Evolutionary conservation across 805 yeast genomes (phyloP), one percentile per base, ranked within the genome.

Genomic region (Kuraishia floccosa): DNA sequence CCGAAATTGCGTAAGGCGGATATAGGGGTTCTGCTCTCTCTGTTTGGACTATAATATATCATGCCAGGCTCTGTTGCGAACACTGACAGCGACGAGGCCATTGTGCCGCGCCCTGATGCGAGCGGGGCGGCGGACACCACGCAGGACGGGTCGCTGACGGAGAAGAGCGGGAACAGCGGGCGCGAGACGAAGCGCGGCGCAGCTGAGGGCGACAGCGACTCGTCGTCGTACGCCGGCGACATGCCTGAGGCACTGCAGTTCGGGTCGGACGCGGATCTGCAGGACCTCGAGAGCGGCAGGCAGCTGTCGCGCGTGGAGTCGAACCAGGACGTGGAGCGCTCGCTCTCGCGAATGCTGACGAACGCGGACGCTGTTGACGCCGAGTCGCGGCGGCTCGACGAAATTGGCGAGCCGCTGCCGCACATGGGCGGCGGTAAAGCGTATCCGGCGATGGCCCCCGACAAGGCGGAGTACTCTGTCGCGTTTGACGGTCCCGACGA

Each of bases 401-500:
- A 56, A 5, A 49, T 46, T 5, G 50, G 51, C n/a, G 40, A 56
- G 3, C 60, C 65, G 5, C 42, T 68, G 16, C 74, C 74, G 12
- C 50, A 58, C 18, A 80, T 81, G 86, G 91, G 91, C 25, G 74
- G 69, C 6, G 73, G 63, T 20, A 66, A 78, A 49, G 65, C 60
- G 4, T 76, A 58, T 41, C 89, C 89, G 5, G 76, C 83, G 6
- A 32, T 58, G 17, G 60, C 77, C 30, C 79, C 80, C 0, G 66
- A 66, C 29, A 54, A 62, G 27, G 68, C 59, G 15, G 58, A 58
- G 2, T 85, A 75, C 47, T 63, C 71, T 8, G 94, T 85, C 6
- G 65, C 76, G 3, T 84, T 65, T 45, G 80, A 80, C 46, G 94
- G 94, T 0, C 76, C 78, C 1, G 61, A 74, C 29, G 96, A 86